Evolutionary conservation across 768 basidiomycete genomes (phyloP).

Genomic region (Boletus huronensis): DNA sequence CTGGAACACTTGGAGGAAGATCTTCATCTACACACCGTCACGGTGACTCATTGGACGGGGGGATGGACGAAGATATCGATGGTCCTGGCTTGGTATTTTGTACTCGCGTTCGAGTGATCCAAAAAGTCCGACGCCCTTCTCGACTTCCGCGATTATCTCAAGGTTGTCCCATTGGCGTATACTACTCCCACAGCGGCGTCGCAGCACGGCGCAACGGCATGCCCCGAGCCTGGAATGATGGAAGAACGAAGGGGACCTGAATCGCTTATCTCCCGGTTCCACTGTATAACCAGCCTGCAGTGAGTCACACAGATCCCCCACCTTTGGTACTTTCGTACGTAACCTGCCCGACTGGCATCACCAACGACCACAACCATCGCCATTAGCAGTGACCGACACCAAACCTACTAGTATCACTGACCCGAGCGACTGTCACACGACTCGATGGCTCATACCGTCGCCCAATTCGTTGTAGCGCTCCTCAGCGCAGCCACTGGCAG

Average conservation of each 20-base stretch:
- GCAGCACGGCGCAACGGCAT: not conserved
- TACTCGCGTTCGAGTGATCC: not conserved
- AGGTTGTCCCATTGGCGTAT: not conserved
- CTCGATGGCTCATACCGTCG: not conserved
- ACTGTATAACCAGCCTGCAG: not conserved
- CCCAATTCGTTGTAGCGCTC: not conserved
- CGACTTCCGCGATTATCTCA: not conserved
- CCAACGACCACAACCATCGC: not conserved
- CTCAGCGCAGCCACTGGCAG: not conserved
- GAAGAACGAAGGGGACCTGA: not conserved
- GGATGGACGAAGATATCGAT: not conserved
- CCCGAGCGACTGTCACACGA: not conserved
- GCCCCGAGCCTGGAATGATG: not conserved
- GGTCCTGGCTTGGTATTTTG: not conserved
- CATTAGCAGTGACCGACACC: too few relatives aligned
- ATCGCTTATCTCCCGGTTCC: not conserved
- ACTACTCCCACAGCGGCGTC: not conserved
- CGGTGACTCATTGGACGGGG: not conserved
- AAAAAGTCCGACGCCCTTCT: not conserved
- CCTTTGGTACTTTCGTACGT: not conserved
- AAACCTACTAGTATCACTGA: too few relatives aligned
- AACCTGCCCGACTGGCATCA: not conserved
- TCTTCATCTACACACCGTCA: not conserved
- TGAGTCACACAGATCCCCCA: not conserved
- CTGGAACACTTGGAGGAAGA: not conserved